Evolutionary conservation across 257 asterid genomes (phyloP), one percentile per base, ranked within the genome.

Genomic region (Nicotiana sylvestris): DNA sequence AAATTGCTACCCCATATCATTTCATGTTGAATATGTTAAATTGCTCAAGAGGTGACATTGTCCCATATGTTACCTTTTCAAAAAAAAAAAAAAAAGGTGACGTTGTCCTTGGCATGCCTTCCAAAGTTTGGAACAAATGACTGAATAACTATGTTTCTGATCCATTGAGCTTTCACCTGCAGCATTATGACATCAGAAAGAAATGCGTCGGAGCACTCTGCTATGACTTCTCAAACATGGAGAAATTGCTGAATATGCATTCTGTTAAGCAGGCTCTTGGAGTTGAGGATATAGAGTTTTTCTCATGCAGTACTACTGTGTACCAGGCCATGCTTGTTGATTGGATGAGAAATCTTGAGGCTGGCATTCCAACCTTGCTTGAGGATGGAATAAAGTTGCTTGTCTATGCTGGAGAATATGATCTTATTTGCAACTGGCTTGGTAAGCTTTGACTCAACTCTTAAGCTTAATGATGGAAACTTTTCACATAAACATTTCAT

Each of bases 341-440:
- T 67, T 87, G 89, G 89, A 87, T 87, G 89, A 84, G 87, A 78
- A 84, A 86, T 67, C 83, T 78, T 12, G 89, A 84, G 77, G 85
- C 57, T 21, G 87, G 89, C 85, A 86, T 87, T 66, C 89, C 89
- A 2, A 29, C 81, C 21, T 84, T 87, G 80, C 87, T 87, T 0
- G 89, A 87, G 78, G 89, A 87, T 70, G 87, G 85, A 56, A 82
- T 87, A 61, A 82, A 84, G 60, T 7, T 87, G 84, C 89, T 86
- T 35, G 67, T 86, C 1, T 86, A 86, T 84, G 89, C 89, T 37
- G 89, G 89, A 70, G 89, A 87, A 81, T 87, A 84, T 72, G 89
- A 87, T 74, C 89, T 87, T 66, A 84, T 87, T 53, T 87, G 89
- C 87, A 87, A 87, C 80, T 87, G 89, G 89, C 89, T 87, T 4